phyloP scores from a whole-genome alignment of 1,284 basidiomycete species.

The Leccinum subrobustum region DNA sequence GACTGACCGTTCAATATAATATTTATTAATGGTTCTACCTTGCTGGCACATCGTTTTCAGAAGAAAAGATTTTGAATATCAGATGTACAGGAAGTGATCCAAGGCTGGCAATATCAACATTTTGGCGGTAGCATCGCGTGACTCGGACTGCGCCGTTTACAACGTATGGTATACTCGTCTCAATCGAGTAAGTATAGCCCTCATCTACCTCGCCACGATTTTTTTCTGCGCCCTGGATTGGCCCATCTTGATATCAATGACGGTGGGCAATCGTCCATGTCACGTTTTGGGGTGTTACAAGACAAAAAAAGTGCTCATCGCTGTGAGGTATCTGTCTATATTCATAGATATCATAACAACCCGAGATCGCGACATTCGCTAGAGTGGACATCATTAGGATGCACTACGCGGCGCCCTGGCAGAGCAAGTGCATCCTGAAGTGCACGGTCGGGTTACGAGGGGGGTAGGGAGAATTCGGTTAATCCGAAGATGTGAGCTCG shows the following conservation, averaged over 20 bases:
- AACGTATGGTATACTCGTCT: constrained; percentile 21
- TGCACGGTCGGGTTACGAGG: too few species aligned
- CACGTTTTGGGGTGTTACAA: too few species aligned
- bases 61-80: too few species aligned
- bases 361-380: constrained; percentile 75
- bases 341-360: constrained; percentile 17
- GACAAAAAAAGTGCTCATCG: too few species aligned
- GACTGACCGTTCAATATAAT: neutral
- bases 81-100: neutral
- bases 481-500: neutral
- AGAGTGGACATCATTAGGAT: constrained; percentile 78
- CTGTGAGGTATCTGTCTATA: too few species aligned
- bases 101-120: neutral
- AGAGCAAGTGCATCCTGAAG: constrained; percentile 62
- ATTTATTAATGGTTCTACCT: too few species aligned
- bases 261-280: constrained; percentile 17
- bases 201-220: constrained; percentile 22
- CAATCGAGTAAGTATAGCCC: constrained; percentile 19
- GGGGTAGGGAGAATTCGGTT: neutral
- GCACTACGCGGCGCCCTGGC: constrained; percentile 55
- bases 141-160: too few species aligned
- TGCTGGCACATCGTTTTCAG: too few species aligned
- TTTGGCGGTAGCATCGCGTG: too few species aligned
- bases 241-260: constrained; percentile 29
- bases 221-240: constrained; percentile 13